Evolutionary conservation across 805 yeast species (phyloP), one percentile per base, ranked within the genome.

Genomic region (Blastobotrys chiropterorum): DNA sequence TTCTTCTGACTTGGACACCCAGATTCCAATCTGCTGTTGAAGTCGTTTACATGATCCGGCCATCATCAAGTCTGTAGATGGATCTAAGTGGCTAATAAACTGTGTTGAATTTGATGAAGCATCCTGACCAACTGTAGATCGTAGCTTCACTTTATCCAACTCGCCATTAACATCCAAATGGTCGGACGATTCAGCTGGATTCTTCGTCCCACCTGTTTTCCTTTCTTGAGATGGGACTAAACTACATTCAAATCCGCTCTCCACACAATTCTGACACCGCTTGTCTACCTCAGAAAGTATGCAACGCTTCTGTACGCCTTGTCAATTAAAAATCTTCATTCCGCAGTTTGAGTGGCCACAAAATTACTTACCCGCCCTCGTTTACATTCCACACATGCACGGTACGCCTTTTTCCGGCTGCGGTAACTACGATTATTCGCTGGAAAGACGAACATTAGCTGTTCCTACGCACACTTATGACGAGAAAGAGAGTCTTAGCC

Each of bases 401-500:
- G 59, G 59, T 64, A 69, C 7, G 73, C 70, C 38, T 73, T 62
- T 51, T 70, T 70, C 16, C 74, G 63, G 21, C 62, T 62, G 40
- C 72, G 65, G 55, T 67, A 70, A 52, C 61, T 69, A 7, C 60
- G 62, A 56, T 71, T 62, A 59, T 70, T 68, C 4, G 72, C 73
- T 1, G 74, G 74, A 50, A 70, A 70, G 48, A 70, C 73, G 54
- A 67, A 64, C 73, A 68, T 69, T 13, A 14, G n/a, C 34, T 26
- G 34, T 26, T 6, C 34, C 11, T 26, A n/a, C n/a, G n/a, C n/a
- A n/a, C n/a, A n/a, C n/a, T n/a, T n/a, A n/a, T n/a, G n/a, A n/a
- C n/a, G n/a, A n/a, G n/a, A 19, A 40, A 40, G 3, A 19, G 20
- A 15, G 16, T 16, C 20, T 19, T 40, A 19, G 15, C 15, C 20